Evolutionary conservation across 129 eudicot genomes (phyloP).

Genomic region (Deinandra increscens): DNA sequence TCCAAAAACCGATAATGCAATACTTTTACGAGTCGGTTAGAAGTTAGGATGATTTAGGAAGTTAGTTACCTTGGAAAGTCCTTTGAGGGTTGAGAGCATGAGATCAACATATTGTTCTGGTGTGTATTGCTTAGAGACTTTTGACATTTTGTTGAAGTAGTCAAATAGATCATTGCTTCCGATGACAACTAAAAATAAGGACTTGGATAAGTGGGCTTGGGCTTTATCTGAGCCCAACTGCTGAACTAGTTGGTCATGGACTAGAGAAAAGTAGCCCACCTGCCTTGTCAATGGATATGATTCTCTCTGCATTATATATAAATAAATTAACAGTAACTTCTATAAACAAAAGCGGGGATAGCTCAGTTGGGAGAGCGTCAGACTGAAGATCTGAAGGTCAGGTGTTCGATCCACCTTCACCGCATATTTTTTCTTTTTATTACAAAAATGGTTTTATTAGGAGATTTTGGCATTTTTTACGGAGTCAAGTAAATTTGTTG

Average conservation of each 20-base stretch:
- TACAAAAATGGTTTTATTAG: no score
- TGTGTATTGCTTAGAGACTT: slow-evolving; percentile 24
- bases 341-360: no score
- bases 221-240: slow-evolving; percentile 33
- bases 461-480: no score
- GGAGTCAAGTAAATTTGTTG: no score
- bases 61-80: slow-evolving; percentile 38
- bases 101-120: slow-evolving; percentile 49
- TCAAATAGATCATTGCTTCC: slow-evolving; percentile 68
- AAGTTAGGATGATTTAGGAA: neutral
- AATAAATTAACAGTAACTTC: no score
- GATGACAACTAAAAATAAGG: slow-evolving; percentile 49
- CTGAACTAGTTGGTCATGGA: slow-evolving; percentile 36
- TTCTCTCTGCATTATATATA: neutral
- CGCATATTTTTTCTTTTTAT: no score
- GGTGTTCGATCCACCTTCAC: no score
- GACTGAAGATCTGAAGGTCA: no score
- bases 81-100: slow-evolving; percentile 47
- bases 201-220: slow-evolving; percentile 41
- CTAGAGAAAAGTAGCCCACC: slow-evolving; percentile 36
- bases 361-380: no score
- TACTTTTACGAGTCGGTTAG: neutral
- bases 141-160: slow-evolving; percentile 39
- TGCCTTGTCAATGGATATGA: slow-evolving; percentile 47
- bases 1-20: neutral